phyloP scores from a whole-genome alignment of 768 basidiomycete species.

The Cubamyces lactineus region DNA sequence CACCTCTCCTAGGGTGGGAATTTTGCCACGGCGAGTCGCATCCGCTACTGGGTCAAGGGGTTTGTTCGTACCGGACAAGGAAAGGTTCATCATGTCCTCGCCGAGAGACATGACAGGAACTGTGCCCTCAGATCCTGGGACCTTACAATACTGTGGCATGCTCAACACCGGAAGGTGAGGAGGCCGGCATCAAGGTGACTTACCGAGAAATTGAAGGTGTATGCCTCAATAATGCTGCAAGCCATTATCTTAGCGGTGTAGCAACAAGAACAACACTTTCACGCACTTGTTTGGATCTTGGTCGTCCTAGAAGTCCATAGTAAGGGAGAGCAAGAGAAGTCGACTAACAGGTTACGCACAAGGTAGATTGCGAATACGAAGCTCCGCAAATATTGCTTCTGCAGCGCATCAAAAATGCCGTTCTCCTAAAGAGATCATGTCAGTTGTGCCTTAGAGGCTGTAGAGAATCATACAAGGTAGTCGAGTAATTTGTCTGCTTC shows the following conservation, averaged over 20 bases:
- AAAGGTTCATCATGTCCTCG: conserved; percentile 56
- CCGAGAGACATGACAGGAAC: conserved; percentile 79
- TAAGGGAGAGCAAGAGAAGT: background rate
- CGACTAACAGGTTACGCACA: conserved; percentile 44
- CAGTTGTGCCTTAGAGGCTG: background rate
- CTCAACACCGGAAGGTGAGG: background rate
- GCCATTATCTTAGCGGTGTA: background rate
- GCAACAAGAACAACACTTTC: conserved; percentile 34
- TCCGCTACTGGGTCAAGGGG: conserved; percentile 59
- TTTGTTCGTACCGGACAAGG: conserved; percentile 40
- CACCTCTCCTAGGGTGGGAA: conserved; percentile 79
- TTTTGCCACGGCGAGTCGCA: conserved; percentile 59
- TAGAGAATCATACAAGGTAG: conserved; percentile 58
- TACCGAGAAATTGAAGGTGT: conserved; percentile 86
- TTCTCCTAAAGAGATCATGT: conserved; percentile 55
- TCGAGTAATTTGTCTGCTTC: conserved; percentile 85
- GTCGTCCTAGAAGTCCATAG: conserved; percentile 59
- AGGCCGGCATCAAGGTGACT: conserved; percentile 9
- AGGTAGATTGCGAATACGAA: conserved; percentile 87
- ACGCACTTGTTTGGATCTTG: conserved; percentile 83
- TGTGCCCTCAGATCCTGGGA: conserved; percentile 59
- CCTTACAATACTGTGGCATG: conserved; percentile 60
- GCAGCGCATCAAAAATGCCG: conserved; percentile 85
- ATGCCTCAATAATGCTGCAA: conserved; percentile 80
- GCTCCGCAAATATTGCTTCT: conserved; percentile 82